Percentiles rank a stretch among this genome's conserved stretches.
These are phyloP conservation scores for Trypanosoma conorhini DNA, from an alignment of 208 protist genomes.

Conservation along the genomic window DNA sequence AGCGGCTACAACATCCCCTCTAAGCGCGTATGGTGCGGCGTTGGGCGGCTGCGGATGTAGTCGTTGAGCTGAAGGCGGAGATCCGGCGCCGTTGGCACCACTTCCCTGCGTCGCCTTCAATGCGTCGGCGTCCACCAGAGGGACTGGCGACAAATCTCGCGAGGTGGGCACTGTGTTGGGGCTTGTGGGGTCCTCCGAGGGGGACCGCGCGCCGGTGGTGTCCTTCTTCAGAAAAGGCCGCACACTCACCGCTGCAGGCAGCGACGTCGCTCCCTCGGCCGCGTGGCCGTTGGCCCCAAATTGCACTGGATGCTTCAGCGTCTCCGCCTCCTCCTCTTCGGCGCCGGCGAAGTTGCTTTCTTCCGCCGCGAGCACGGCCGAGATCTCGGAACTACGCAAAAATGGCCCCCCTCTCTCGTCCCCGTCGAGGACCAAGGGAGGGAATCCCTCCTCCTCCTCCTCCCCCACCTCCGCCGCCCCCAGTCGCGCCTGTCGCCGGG, in stretches of 20 bases:
- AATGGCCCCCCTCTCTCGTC: background rate
- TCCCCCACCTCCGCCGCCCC: constrained; percentile 13
- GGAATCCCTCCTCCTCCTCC: constrained; percentile 6
- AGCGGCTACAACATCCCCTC: constrained; percentile 58
- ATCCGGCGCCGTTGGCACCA: background rate
- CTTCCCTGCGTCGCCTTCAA: background rate
- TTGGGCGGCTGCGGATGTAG: background rate
- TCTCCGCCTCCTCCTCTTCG: too few relatives aligned
- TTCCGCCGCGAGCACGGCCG: background rate
- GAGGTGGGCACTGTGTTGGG: constrained; percentile 25
- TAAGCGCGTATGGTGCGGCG: constrained; percentile 25
- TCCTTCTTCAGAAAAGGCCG: background rate
- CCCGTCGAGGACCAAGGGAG: constrained; percentile 2
- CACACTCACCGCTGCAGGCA: background rate
- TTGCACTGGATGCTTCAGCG: background rate
- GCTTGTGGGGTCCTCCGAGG: constrained; percentile 19
- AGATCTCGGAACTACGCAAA: background rate
- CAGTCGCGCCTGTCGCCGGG: constrained; percentile 10
- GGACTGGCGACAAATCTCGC: constrained; percentile 23
- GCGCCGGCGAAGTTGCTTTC: background rate
- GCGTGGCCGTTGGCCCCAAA: background rate
- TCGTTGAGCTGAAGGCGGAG: background rate
- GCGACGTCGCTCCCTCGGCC: background rate
- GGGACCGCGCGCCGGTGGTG: background rate
- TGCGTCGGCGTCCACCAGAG: constrained; percentile 10